Evolutionary conservation across 345 rosid genomes (phyloP).

Genomic region (Cardamine resedifolia): DNA sequence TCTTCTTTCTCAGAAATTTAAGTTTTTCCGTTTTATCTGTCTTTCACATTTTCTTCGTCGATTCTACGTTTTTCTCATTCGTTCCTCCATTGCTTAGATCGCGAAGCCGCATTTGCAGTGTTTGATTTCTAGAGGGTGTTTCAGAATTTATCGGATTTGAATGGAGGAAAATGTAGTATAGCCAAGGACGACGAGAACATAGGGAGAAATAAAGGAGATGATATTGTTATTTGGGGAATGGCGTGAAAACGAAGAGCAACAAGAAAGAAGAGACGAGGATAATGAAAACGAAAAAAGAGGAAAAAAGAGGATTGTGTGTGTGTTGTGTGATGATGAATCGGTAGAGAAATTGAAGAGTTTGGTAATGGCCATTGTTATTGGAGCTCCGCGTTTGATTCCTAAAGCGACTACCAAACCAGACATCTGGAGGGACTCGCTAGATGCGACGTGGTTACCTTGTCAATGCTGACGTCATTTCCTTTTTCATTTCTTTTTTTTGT

Average conservation of each 20-base stretch:
- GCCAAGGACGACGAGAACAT: not conserved
- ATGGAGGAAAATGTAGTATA: slow-evolving; percentile 20
- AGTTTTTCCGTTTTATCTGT: slow-evolving; percentile 40
- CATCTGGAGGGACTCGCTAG: slow-evolving; percentile 55
- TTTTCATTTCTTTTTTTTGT: not conserved
- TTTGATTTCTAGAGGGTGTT: slow-evolving; percentile 8
- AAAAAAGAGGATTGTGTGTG: slow-evolving; percentile 4
- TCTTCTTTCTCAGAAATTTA: slow-evolving; percentile 47
- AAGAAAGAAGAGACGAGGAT: slow-evolving; percentile 17
- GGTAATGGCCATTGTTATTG: slow-evolving; percentile 39
- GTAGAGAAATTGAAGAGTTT: slow-evolving; percentile 27
- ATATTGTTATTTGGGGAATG: not conserved
- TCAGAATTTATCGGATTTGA: not conserved
- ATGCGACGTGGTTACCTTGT: slow-evolving; percentile 40
- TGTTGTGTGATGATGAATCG: slow-evolving; percentile 8
- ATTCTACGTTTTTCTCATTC: slow-evolving; percentile 16
- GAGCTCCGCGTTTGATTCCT: slow-evolving; percentile 62
- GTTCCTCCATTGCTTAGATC: slow-evolving; percentile 29
- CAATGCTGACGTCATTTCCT: slow-evolving; percentile 36
- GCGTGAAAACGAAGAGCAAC: slow-evolving; percentile 12
- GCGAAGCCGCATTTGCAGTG: slow-evolving; percentile 8
- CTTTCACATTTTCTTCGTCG: slow-evolving; percentile 24
- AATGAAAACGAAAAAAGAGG: slow-evolving; percentile 24
- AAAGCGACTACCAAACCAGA: slow-evolving; percentile 59
- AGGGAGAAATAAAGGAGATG: not conserved